Conservation (phyloP, 1,284 basidiomycete species). For the Vanrija sp. region DNA sequence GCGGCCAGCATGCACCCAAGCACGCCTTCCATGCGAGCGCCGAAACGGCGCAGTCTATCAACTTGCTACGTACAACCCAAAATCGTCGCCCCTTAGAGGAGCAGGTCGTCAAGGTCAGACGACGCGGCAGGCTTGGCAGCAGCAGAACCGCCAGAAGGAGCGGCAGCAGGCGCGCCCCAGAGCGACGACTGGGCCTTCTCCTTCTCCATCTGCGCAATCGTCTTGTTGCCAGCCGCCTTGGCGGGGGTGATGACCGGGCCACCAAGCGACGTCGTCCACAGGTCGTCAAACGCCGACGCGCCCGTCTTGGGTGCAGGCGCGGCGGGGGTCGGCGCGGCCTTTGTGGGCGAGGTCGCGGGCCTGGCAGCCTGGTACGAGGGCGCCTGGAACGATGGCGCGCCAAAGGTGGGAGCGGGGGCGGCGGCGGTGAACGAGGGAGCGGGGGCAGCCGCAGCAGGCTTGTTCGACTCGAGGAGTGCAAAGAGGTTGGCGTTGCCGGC, state of each 20-base stretch:
- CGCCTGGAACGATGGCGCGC: conserved; percentile 6
- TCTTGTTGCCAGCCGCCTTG: conserved; percentile 54
- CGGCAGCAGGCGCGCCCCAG: conserved; percentile 54
- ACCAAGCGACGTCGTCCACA: conserved; percentile 76
- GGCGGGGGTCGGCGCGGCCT: conserved; percentile 13
- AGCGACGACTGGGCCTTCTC: conserved; percentile 74
- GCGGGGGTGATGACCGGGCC: conserved; percentile 28
- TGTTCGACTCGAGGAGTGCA: conserved; percentile 50
- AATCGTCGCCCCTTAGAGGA: conserved; percentile 11
- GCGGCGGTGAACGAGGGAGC: conserved; percentile 22
- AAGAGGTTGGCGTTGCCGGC: conserved; percentile 50
- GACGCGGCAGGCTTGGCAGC: conserved; percentile 13
- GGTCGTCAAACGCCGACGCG: conserved; percentile 67
- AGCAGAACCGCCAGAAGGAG: neutral
- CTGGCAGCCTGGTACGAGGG: conserved; percentile 5
- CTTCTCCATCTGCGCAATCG: conserved; percentile 78
- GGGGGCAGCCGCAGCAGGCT: conserved; percentile 17
- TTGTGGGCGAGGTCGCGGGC: conserved; percentile 13
- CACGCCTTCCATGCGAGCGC: no score
- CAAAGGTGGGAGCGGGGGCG: conserved; percentile 22
- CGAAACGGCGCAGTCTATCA: neutral
- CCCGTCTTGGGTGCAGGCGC: conserved; percentile 3
- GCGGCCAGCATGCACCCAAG: no score
- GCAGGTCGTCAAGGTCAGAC: conserved; percentile 28
- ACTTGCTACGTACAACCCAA: neutral